Evolutionary conservation across 2,329 filamentous ascomycete genomes (phyloP).

Genomic region (Sordariomycetes sp.): DNA sequence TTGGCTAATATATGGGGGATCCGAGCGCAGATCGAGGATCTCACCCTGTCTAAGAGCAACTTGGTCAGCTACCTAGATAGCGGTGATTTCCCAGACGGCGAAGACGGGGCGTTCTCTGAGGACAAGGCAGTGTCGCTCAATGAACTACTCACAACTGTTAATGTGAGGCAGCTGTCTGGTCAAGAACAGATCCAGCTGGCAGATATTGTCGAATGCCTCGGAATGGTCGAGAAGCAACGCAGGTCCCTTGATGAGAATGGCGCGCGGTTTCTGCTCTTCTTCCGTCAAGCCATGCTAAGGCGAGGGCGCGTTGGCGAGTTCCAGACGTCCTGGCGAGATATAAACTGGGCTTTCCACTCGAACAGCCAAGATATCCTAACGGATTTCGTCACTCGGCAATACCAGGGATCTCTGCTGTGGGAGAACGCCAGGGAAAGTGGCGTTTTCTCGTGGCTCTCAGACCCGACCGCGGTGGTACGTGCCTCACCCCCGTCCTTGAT

Average conservation of each 20-base stretch:
- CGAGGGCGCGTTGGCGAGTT: constrained; percentile 54
- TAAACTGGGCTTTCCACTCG: constrained; percentile 78
- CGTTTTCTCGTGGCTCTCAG: constrained; percentile 89
- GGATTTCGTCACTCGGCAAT: constrained; percentile 72
- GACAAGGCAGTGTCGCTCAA: constrained; percentile 59
- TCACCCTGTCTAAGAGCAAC: neutral
- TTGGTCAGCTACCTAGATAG: constrained; percentile 16
- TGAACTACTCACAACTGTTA: constrained; percentile 63
- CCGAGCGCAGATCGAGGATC: constrained; percentile 19
- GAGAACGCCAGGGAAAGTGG: constrained; percentile 76
- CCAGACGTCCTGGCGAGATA: constrained; percentile 66
- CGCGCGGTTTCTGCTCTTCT: constrained; percentile 78
- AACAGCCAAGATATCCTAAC: constrained; percentile 80
- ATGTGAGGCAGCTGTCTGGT: constrained; percentile 70
- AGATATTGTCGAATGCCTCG: constrained; percentile 75
- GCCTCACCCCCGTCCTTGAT: neutral
- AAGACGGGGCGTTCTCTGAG: constrained; percentile 59
- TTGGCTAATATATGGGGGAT: constrained; percentile 5
- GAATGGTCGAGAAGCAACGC: constrained; percentile 75
- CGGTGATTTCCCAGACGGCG: constrained; percentile 12
- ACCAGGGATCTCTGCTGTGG: constrained; percentile 74
- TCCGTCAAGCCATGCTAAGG: constrained; percentile 67
- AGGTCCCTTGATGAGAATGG: constrained; percentile 87
- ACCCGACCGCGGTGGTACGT: constrained; percentile 63
- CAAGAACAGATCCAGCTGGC: constrained; percentile 80